Percentiles rank a stretch among this genome's conserved stretches.
Conservation (phyloP, 805 yeast species). For the Scheffersomyces ergatensis region DNA sequence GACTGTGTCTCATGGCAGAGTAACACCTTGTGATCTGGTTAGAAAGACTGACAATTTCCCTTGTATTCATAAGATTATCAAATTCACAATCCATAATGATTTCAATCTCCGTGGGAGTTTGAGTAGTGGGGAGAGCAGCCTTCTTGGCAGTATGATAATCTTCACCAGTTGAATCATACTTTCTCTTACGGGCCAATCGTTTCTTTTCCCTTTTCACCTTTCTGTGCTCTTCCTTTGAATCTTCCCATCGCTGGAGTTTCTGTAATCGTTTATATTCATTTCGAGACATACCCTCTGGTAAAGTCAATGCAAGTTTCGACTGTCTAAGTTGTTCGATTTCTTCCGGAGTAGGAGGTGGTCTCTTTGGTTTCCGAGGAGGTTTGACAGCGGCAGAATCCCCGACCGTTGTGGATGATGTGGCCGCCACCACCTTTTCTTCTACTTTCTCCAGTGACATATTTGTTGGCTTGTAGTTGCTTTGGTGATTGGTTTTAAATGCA, state of each 20-base stretch:
- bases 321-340: conserved; percentile 10
- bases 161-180: conserved; percentile 26
- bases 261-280: conserved; percentile 77
- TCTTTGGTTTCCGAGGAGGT: neutral
- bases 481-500: too few relatives aligned
- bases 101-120: conserved; percentile 45
- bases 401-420: too few relatives aligned
- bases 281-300: conserved; percentile 88
- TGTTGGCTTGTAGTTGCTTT: too few relatives aligned
- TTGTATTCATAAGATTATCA: conserved; percentile 84
- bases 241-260: conserved; percentile 58
- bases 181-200: conserved; percentile 30
- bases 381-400: too few relatives aligned
- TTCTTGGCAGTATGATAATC: conserved; percentile 21
- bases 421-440: too few relatives aligned
- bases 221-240: conserved; percentile 58
- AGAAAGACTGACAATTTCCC: conserved; percentile 65
- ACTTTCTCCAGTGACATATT: too few relatives aligned
- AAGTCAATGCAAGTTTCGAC: conserved; percentile 4
- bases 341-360: conserved; percentile 9
- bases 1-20: conserved; percentile 67
- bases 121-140: conserved; percentile 42
- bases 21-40: conserved; percentile 82
- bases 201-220: conserved; percentile 56
- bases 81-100: conserved; percentile 86